Conservation (phyloP, 108 stramenopile species). For the Pseudonitzschia multiseries region DNA sequence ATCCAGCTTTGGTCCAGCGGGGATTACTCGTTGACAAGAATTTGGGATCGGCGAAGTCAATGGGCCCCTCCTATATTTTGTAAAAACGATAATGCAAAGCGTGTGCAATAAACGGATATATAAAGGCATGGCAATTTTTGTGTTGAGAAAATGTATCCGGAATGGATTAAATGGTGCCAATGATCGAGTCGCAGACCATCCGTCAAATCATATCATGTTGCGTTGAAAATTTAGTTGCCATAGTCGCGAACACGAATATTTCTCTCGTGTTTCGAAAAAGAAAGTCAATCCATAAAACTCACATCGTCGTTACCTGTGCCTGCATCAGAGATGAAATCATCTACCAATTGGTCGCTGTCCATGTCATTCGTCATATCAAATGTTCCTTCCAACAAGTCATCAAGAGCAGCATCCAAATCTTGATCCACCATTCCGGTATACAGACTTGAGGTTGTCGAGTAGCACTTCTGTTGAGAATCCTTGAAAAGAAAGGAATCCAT, state of each 20-base stretch:
- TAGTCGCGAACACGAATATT: conserved; percentile 1
- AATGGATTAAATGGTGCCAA: not conserved
- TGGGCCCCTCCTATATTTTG: conserved; percentile 18
- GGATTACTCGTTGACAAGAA: conserved; percentile 82
- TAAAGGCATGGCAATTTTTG: not conserved
- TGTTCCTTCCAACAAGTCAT: conserved; percentile 51
- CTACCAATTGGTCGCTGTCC: conserved; percentile 2
- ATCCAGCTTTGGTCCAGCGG: conserved; percentile 67
- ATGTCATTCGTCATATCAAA: conserved; percentile 16
- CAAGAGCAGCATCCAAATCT: conserved; percentile 59
- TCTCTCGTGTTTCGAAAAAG: not conserved
- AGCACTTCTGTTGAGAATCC: conserved; percentile 1
- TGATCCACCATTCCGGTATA: conserved; percentile 37
- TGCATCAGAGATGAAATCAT: conserved; percentile 33
- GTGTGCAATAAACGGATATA: not conserved
- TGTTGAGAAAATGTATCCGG: not conserved
- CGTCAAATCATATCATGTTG: not conserved
- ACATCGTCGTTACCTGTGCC: conserved; percentile 40
- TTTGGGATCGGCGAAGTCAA: conserved; percentile 65
- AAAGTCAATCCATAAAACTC: conserved; percentile 26
- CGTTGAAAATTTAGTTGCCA: not conserved
- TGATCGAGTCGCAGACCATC: not conserved
- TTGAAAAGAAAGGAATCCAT: not conserved
- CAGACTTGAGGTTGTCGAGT: conserved; percentile 6
- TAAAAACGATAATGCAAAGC: not conserved